Evolutionary conservation across 257 asterid genomes (phyloP), one percentile per base, ranked within the genome.

Genomic region (Perilla frutescens): DNA sequence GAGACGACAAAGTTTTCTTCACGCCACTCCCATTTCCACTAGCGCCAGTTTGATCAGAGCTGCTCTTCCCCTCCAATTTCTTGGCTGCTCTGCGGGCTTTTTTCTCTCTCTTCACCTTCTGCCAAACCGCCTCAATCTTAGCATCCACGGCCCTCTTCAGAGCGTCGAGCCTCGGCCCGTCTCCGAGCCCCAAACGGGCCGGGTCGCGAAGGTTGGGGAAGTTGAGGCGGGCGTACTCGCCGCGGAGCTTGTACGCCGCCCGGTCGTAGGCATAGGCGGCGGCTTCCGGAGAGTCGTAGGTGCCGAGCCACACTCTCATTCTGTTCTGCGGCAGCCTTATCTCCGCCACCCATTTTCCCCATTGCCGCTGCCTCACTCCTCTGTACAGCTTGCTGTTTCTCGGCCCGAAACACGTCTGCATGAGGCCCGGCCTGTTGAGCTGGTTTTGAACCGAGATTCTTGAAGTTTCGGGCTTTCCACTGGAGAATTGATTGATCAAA

Each of bases 211-310:
- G 12, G 63, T 81, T 76, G 45, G 88, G 88, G 62, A 84, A 84
- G 36, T 84, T 84, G 41, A 84, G 84, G 8, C 86, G 80, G 4
- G 88, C 86, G 73, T 84, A 84, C 58, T 82, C 87, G 1, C 89
- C 86, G 8, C 89, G 77, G 12, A 84, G 80, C 80, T 84, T 84
- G 68, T 77, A 81, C 62, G 89, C 86, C 39, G 89, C 89, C 78
- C 79, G 55, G 79, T 84, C 89, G 78, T 82, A 84, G 54, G 86
- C 89, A 76, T 84, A 91, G 13, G 97, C 97, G 1, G 97, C 97
- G 44, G 89, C 78, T 14, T 91, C 97, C 32, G 97, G 89, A 34
- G 88, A 73, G 41, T 88, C 91, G 62, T 86, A 91, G 66, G 97
- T 91, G 58, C 97, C 89, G 32, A 84, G 80, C 89, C 89, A 84